phyloP scores from a whole-genome alignment of 163 green algal genomes.

The Trebouxiophyceae sp. region DNA sequence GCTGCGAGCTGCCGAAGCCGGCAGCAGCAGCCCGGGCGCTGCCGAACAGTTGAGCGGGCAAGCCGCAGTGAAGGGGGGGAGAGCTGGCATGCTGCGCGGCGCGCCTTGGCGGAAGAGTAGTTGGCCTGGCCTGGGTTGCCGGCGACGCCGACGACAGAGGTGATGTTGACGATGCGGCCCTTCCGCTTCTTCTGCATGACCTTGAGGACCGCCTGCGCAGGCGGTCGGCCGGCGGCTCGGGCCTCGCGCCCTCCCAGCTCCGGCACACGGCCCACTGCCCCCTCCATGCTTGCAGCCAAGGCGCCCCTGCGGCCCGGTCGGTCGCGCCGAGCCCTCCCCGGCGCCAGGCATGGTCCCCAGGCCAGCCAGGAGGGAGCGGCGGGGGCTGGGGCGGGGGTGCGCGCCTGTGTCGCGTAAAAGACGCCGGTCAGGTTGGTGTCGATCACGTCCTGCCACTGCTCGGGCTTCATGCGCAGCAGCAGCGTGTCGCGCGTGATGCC shows the following conservation, averaged over 20 bases:
- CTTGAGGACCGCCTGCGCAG: slow-evolving; percentile 74
- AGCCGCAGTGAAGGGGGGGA: not conserved
- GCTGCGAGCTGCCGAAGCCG: not conserved
- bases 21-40: not conserved
- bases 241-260: too few relatives aligned
- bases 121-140: slow-evolving; percentile 97
- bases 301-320: too few relatives aligned
- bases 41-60: not conserved
- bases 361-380: not conserved
- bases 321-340: too few relatives aligned
- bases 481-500: slow-evolving; percentile 96
- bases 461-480: slow-evolving; percentile 98
- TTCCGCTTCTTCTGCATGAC: slow-evolving; percentile 88
- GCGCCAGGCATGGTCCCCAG: too few relatives aligned
- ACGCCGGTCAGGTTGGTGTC: slow-evolving; percentile 94
- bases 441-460: slow-evolving; percentile 96
- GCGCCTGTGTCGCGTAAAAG: slow-evolving; percentile 88
- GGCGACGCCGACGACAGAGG: slow-evolving; percentile 88
- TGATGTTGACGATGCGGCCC: slow-evolving; percentile 97
- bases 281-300: too few relatives aligned
- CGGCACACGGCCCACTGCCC: too few relatives aligned
- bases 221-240: too few relatives aligned
- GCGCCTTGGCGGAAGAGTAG: slow-evolving; percentile 90
- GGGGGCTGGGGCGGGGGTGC: not conserved
- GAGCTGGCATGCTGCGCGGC: slow-evolving; percentile 9